Evolutionary conservation across 116 monocot species (phyloP).

Genomic region (Dioscorea cayenensis): DNA sequence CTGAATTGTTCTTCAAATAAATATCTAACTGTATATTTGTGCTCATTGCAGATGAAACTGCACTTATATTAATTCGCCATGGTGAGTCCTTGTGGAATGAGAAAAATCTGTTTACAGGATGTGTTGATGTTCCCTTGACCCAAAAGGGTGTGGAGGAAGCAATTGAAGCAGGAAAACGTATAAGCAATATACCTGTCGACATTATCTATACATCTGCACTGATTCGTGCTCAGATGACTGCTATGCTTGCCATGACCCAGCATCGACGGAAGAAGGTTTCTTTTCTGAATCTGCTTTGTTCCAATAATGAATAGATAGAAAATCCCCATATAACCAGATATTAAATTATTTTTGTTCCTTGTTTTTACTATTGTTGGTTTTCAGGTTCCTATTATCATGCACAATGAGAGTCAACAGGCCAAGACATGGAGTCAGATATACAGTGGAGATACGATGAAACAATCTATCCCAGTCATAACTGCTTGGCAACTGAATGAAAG

Average conservation of each 20-base stretch:
- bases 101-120: conserved; percentile 97
- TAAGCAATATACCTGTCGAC: conserved; percentile 92
- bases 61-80: conserved; percentile 92
- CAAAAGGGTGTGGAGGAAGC: conserved; percentile 95
- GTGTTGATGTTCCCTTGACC: conserved; percentile 96
- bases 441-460: conserved; percentile 73
- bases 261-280: conserved; percentile 89
- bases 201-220: conserved; percentile 80
- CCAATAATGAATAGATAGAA: background rate
- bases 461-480: conserved; percentile 87
- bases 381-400: conserved; percentile 85
- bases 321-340: background rate
- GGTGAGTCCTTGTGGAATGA: conserved; percentile 98
- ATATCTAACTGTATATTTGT: background rate
- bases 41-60: conserved; percentile 68
- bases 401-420: conserved; percentile 71
- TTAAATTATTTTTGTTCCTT: background rate
- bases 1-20: background rate
- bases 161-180: conserved; percentile 92
- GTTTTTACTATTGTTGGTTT: background rate
- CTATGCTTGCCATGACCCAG: conserved; percentile 99
- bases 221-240: conserved; percentile 99
- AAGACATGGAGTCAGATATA: conserved; percentile 66
- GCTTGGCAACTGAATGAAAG: conserved; percentile 99
- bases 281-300: background rate